A percentile compares a stretch with the other conserved stretches of the same genome.
Conservation (phyloP, 2,329 filamentous ascomycete species). For the Orbilia ellipsospora region DNA sequence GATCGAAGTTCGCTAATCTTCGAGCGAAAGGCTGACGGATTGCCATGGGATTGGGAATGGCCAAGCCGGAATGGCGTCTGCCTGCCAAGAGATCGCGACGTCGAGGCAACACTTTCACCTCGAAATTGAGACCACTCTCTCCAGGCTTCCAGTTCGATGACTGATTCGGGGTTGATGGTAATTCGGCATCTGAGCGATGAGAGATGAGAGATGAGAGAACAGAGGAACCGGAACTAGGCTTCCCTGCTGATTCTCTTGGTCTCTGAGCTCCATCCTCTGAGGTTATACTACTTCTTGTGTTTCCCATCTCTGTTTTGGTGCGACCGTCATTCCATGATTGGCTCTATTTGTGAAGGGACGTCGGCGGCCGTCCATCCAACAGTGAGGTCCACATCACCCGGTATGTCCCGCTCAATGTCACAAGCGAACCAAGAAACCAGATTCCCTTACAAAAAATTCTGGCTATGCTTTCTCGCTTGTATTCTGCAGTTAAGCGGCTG, state of each 20-base stretch:
- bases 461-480: background rate
- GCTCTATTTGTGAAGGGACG: background rate
- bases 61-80: slow-evolving; percentile 44
- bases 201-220: background rate
- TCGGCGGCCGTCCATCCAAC: slow-evolving; percentile 23
- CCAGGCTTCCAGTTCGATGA: background rate
- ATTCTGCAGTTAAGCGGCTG: slow-evolving; percentile 34
- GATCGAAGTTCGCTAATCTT: slow-evolving; percentile 49
- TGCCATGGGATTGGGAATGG: slow-evolving; percentile 2
- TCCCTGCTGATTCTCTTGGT: slow-evolving; percentile 3
- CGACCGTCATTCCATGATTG: slow-evolving; percentile 4
- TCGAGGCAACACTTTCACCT: slow-evolving; percentile 23
- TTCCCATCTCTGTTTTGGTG: slow-evolving; percentile 8
- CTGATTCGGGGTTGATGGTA: background rate
- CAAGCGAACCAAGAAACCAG: background rate
- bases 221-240: background rate
- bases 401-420: slow-evolving; percentile 16
- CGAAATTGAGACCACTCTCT: slow-evolving; percentile 2
- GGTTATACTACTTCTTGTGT: slow-evolving; percentile 16
- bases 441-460: background rate
- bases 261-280: background rate
- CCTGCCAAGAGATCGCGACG: slow-evolving; percentile 13
- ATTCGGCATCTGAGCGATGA: slow-evolving; percentile 4
- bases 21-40: slow-evolving; percentile 17
- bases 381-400: slow-evolving; percentile 30